These are phyloP conservation scores for Monosporascus sp. DNA, from an alignment of 2,329 filamentous ascomycete species.

Conservation along the genomic window DNA sequence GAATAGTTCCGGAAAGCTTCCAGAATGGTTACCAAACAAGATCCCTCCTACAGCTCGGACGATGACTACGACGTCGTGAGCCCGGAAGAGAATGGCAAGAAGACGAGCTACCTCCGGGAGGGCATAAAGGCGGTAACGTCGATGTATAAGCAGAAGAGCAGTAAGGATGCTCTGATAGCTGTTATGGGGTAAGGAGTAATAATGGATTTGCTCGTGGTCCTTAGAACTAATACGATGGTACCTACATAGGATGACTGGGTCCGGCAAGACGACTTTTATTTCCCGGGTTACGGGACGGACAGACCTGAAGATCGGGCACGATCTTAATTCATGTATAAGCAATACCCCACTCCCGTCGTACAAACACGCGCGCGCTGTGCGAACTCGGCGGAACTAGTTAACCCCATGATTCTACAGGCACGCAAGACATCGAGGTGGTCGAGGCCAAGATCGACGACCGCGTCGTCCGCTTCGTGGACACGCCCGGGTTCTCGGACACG, in stretches of 20 bases:
- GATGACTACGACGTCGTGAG: neutral
- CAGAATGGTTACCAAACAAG: neutral
- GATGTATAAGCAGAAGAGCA: neutral
- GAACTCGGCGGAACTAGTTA: too few species aligned
- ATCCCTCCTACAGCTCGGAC: neutral
- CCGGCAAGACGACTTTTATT: conserved; percentile 34
- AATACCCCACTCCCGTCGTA: neutral
- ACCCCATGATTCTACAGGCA: conserved; percentile 14
- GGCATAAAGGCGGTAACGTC: neutral
- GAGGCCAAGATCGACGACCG: conserved; percentile 22
- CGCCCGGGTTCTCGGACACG: conserved; percentile 44
- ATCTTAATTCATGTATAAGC: conserved; percentile 26
- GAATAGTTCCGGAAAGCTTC: neutral
- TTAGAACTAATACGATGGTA: neutral
- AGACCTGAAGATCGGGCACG: conserved; percentile 28
- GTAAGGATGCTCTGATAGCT: neutral
- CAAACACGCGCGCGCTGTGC: too few species aligned
- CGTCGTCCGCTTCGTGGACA: conserved; percentile 35
- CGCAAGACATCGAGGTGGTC: conserved; percentile 23
- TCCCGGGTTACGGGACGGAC: conserved; percentile 27
- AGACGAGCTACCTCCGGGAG: neutral
- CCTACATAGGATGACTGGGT: conserved; percentile 26
- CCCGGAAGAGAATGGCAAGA: neutral
- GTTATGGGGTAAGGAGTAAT: neutral
- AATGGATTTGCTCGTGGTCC: neutral